Evolutionary conservation across 2,329 filamentous ascomycete species (phyloP).

Genomic region (Xylaria arbuscula): DNA sequence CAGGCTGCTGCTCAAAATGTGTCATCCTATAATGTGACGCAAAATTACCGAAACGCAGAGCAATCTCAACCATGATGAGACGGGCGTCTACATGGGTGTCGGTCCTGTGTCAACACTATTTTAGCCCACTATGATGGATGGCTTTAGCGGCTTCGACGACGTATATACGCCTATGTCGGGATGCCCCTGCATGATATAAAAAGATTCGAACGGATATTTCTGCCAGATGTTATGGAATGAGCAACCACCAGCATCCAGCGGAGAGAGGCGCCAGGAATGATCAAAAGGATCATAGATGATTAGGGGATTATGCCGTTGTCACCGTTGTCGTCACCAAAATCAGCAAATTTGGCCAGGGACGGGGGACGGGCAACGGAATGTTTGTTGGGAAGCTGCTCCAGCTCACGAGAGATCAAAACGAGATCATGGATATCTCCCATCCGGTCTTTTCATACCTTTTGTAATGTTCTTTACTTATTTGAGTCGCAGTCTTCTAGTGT

Average conservation of each 20-base stretch:
- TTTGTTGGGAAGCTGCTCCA: conserved; percentile 41
- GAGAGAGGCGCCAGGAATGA: conserved; percentile 39
- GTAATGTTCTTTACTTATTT: conserved; percentile 50
- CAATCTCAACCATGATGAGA: conserved; percentile 35
- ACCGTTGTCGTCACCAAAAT: conserved; percentile 42
- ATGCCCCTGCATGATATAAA: conserved; percentile 49
- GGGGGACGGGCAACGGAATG: conserved; percentile 43
- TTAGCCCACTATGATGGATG: conserved; percentile 41
- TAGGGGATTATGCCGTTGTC: conserved; percentile 39
- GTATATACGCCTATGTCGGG: conserved; percentile 47
- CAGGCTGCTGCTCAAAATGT: conserved; percentile 87
- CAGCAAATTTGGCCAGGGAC: conserved; percentile 33
- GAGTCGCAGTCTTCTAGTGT: conserved; percentile 42
- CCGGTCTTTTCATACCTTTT: conserved; percentile 50
- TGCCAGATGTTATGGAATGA: conserved; percentile 45
- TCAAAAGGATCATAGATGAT: conserved; percentile 37
- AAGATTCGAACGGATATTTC: conserved; percentile 48
- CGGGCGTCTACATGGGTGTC: conserved; percentile 38
- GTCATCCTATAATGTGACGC: conserved; percentile 76
- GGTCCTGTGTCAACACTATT: conserved; percentile 41
- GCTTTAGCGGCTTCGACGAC: conserved; percentile 44
- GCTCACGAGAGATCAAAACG: conserved; percentile 43
- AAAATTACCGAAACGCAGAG: conserved; percentile 28
- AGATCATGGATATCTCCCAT: conserved; percentile 47
- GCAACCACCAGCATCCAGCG: conserved; percentile 48